Conservation (phyloP, 1,284 basidiomycete genomes). For the Tilletia setariae region DNA sequence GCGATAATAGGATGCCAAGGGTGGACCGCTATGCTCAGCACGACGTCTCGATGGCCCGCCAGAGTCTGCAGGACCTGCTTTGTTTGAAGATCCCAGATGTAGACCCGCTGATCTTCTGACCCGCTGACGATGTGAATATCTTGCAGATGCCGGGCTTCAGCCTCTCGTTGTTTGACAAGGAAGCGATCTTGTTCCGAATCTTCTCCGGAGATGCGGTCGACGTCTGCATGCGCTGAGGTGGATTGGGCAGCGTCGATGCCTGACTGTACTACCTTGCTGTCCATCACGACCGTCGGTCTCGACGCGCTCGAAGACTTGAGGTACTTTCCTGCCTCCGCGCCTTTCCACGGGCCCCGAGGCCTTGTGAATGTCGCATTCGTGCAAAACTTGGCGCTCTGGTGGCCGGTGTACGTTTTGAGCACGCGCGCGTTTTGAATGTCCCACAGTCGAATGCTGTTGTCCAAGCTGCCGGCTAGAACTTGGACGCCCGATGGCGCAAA, state of each 20-base stretch:
- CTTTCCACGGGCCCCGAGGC: background rate
- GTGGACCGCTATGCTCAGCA: conserved; percentile 32
- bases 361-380: conserved; percentile 23
- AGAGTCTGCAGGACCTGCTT: conserved; percentile 71
- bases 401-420: conserved; percentile 85
- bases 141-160: conserved; percentile 30
- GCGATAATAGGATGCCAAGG: conserved; percentile 38
- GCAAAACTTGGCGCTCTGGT: conserved; percentile 74
- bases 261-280: background rate
- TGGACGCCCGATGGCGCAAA: conserved; percentile 90
- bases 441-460: conserved; percentile 89
- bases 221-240: background rate
- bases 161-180: background rate
- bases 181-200: background rate
- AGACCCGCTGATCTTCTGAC: conserved; percentile 81
- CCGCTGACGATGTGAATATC: conserved; percentile 67
- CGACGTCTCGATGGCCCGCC: conserved; percentile 68
- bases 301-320: conserved; percentile 11
- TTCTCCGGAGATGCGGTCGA: background rate
- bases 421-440: conserved; percentile 86
- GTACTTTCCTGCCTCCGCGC: conserved; percentile 20
- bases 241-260: background rate
- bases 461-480: conserved; percentile 82
- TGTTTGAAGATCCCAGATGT: conserved; percentile 86
- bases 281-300: background rate